Evolutionary conservation across 2,329 filamentous ascomycete species (phyloP).

Genomic region (Arthroderma uncinatum): DNA sequence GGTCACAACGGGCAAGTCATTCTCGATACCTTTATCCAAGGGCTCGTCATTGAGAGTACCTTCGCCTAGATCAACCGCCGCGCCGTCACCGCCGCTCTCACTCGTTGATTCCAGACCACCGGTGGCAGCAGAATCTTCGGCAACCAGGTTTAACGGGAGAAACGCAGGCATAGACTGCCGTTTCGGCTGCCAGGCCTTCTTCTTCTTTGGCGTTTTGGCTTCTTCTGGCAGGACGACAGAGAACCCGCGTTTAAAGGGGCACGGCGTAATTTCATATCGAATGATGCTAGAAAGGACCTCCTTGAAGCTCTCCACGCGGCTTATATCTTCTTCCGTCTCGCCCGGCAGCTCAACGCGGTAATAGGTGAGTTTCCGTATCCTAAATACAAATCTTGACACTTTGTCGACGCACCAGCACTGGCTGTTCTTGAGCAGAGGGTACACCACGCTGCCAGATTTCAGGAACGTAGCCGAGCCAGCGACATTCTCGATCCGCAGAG

Average conservation of each 20-base stretch:
- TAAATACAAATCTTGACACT: constrained; percentile 72
- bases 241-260: constrained; percentile 71
- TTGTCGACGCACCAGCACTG: constrained; percentile 92
- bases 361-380: constrained; percentile 71
- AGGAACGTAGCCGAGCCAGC: constrained; percentile 79
- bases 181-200: constrained; percentile 58
- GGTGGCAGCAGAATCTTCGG: not conserved
- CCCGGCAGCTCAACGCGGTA: constrained; percentile 81
- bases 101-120: constrained; percentile 5
- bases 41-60: not conserved
- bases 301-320: constrained; percentile 56
- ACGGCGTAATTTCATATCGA: constrained; percentile 77
- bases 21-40: not conserved
- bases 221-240: constrained; percentile 61
- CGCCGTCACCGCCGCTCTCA: not conserved
- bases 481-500: constrained; percentile 73
- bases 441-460: constrained; percentile 70
- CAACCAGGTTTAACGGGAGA: constrained; percentile 9
- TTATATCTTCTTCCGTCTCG: constrained; percentile 50
- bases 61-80: not conserved
- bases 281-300: constrained; percentile 59
- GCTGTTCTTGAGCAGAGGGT: constrained; percentile 77
- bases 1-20: not conserved
- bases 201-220: constrained; percentile 53
- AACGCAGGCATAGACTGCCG: constrained; percentile 14